A percentile compares a stretch with the other conserved stretches of the same genome.
Evolutionary conservation across 2,329 filamentous ascomycete genomes (phyloP).

Genomic region (Stemphylium vesicarium): DNA sequence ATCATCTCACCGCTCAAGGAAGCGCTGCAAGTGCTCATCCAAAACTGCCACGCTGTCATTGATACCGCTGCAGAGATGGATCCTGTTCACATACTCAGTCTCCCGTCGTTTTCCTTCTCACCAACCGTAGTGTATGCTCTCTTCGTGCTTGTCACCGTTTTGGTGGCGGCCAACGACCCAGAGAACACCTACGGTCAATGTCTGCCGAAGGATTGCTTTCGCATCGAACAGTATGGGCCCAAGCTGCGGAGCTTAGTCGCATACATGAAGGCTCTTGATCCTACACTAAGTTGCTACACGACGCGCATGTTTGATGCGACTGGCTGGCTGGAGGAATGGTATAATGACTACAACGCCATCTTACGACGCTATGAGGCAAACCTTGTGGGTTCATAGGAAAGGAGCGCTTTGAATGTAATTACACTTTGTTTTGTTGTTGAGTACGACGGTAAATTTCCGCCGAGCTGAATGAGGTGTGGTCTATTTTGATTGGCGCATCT

Average conservation of each 20-base stretch:
- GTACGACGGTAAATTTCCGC: constrained; percentile 29
- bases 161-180: constrained; percentile 30
- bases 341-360: constrained; percentile 31
- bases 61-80: constrained; percentile 31
- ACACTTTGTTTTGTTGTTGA: neutral
- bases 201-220: constrained; percentile 23
- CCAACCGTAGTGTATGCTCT: constrained; percentile 32
- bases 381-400: constrained; percentile 3
- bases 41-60: constrained; percentile 35
- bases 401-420: neutral
- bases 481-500: neutral
- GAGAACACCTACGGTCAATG: constrained; percentile 33
- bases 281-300: constrained; percentile 33
- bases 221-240: constrained; percentile 27
- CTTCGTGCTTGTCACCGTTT: constrained; percentile 31
- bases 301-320: constrained; percentile 38
- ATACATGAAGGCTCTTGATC: constrained; percentile 26
- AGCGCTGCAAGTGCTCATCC: constrained; percentile 22
- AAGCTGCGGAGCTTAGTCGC: constrained; percentile 25
- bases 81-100: constrained; percentile 26
- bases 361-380: constrained; percentile 31
- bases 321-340: constrained; percentile 36
- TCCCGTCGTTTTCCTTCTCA: constrained; percentile 34
- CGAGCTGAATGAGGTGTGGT: neutral
- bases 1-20: constrained; percentile 24